These are phyloP conservation scores for Metschnikowia continentalis DNA, from an alignment of 805 yeast genomes.

Conservation along the genomic window DNA sequence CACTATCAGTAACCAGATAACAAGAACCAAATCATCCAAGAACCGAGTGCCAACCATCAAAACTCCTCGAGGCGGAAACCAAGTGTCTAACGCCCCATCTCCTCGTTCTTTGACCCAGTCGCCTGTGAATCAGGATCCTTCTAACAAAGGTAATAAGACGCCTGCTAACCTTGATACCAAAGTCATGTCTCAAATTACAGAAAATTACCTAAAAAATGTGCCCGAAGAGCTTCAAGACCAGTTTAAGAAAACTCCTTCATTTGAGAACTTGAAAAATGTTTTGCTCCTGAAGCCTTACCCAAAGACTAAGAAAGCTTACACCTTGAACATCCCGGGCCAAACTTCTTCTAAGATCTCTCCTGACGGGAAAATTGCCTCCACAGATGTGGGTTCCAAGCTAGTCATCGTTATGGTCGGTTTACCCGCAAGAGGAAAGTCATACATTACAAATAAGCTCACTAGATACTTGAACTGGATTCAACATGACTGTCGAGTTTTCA, in stretches of 20 bases:
- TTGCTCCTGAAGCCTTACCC: constrained; percentile 37
- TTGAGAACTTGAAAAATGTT: constrained; percentile 35
- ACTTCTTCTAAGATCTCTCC: constrained; percentile 78
- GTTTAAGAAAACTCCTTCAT: constrained; percentile 38
- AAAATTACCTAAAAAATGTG: constrained; percentile 30
- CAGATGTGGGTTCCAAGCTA: constrained; percentile 66
- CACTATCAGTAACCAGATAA: background rate
- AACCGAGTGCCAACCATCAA: constrained; percentile 1
- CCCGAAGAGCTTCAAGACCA: constrained; percentile 33
- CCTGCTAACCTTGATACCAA: constrained; percentile 13
- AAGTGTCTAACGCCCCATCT: background rate
- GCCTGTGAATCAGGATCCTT: background rate
- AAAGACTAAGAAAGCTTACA: constrained; percentile 60
- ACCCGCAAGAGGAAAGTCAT: constrained; percentile 94
- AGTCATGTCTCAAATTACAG: constrained; percentile 21
- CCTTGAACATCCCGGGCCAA: constrained; percentile 89
- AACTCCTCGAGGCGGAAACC: background rate
- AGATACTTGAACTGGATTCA: constrained; percentile 92
- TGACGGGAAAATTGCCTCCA: constrained; percentile 60
- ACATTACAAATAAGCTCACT: constrained; percentile 85
- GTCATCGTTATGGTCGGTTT: constrained; percentile 96
- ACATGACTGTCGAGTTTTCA: constrained; percentile 84
- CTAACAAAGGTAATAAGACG: background rate
- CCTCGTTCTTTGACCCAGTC: background rate
- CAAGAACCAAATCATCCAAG: constrained; percentile 2